Evolutionary conservation across 192 early-diverging fungal genomes (phyloP).

Genomic region (Piromyces finnis): DNA sequence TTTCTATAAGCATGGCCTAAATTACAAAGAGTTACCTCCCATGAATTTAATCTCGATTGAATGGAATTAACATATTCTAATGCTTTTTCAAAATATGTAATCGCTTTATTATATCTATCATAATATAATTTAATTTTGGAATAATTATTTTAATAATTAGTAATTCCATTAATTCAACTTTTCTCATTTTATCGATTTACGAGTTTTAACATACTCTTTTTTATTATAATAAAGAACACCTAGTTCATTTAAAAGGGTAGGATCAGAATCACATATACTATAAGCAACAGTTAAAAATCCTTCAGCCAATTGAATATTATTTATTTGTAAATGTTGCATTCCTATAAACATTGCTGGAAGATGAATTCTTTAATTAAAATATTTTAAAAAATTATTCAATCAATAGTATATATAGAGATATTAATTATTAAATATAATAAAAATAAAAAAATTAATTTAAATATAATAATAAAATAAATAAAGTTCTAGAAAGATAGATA

Average conservation of each 20-base stretch:
- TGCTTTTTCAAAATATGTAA: conserved; percentile 28
- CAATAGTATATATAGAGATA: no score
- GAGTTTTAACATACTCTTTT: conserved; percentile 15
- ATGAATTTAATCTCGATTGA: conserved; percentile 22
- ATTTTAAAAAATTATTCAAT: background rate
- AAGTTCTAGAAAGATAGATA: no score
- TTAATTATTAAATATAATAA: background rate
- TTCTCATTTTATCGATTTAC: no score
- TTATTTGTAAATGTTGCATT: conserved; percentile 47
- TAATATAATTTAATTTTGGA: no score
- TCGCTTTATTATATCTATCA: conserved; percentile 25
- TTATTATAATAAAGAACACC: conserved; percentile 35
- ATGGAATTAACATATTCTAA: conserved; percentile 21
- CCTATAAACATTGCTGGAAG: conserved; percentile 54
- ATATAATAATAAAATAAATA: background rate
- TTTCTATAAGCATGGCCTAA: conserved; percentile 45
- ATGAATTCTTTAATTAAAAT: conserved; percentile 31
- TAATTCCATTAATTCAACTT: no score
- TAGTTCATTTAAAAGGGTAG: conserved; percentile 52
- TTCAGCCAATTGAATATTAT: conserved; percentile 32
- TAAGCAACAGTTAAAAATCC: conserved; percentile 34
- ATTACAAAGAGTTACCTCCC: conserved; percentile 47
- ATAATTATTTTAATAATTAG: no score
- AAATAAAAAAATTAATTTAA: background rate
- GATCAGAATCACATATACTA: conserved; percentile 35